A percentile compares a stretch with the other conserved stretches of the same genome.
Conservation (phyloP, 2,329 filamentous ascomycete genomes). For the Tolypocladium amazonense region DNA sequence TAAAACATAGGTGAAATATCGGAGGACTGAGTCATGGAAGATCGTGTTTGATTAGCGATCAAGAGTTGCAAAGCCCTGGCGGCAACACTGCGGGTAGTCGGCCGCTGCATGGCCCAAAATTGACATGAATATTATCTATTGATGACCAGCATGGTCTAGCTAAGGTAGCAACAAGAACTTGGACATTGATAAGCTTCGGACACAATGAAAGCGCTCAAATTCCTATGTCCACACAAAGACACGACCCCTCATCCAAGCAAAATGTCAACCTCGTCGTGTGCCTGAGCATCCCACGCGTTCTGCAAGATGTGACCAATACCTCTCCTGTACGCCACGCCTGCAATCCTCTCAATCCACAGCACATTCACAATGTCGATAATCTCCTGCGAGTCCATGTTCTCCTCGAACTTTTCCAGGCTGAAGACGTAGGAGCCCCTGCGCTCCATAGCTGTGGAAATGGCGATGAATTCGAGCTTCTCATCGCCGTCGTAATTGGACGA, state of each 20-base stretch:
- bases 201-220: too few relatives aligned
- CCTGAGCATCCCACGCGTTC: slow-evolving; percentile 28
- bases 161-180: too few relatives aligned
- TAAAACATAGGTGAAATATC: not conserved
- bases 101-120: not conserved
- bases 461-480: slow-evolving; percentile 32
- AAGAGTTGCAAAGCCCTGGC: not conserved
- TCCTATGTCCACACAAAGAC: not conserved
- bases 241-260: slow-evolving; percentile 23
- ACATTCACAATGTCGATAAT: slow-evolving; percentile 35
- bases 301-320: slow-evolving; percentile 31
- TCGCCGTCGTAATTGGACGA: slow-evolving; percentile 34
- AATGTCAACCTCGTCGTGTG: slow-evolving; percentile 27
- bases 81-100: not conserved
- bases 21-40: not conserved
- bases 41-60: not conserved
- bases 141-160: not conserved
- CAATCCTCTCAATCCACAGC: slow-evolving; percentile 34
- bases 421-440: slow-evolving; percentile 30
- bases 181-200: too few relatives aligned
- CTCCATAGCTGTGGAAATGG: slow-evolving; percentile 29
- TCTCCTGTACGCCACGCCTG: slow-evolving; percentile 28
- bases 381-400: slow-evolving; percentile 29
- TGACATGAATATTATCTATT: not conserved
- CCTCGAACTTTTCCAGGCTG: slow-evolving; percentile 26